Evolutionary conservation across 768 basidiomycete species (phyloP), one percentile per base, ranked within the genome.

Genomic region (Stropharia rugosoannulata): DNA sequence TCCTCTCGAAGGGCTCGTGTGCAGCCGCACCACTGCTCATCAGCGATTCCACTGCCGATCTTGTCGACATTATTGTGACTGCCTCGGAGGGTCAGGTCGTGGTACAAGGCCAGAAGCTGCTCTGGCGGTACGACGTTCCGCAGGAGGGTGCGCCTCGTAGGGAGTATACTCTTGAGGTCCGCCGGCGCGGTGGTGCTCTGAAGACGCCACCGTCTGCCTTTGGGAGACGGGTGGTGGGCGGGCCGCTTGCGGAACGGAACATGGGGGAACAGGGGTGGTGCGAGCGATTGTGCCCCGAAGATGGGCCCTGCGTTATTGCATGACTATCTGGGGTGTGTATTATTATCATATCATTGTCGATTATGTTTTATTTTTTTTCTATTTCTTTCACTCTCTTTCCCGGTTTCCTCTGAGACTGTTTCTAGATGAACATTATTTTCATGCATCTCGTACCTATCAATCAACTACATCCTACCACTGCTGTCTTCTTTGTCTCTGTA

Each of bases 121-220:
- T 72, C 63, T 83, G 82, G 82, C 81, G 79, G 80, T 82, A 83
- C 62, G 75, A 75, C 52, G 75, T 75, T 9, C 79, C 77, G 3
- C 57, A 45, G 41, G 60, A 61, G 44, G 72, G 70, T 9, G 66
- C 70, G 45, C 60, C 37, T 8, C 67, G 63, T 54, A 64, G 61
- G 63, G 72, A 75, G 66, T 73, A 75, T 56, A 69, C 69, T 42
- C 57, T 71, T 32, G 66, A 70, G 61, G 68, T 70, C 45, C 64
- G 54, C 59, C 62, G 73, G 54, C 56, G 61, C 41, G 73, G 67
- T 1, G 71, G 73, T 16, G 60, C 53, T n/a, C 55, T 73, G 49
- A 64, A 63, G 51, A 54, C 60, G 56, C 62, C 53, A 18, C 29
- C 29, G 11, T 27, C 45, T 27, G 10, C n/a, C n/a, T 13, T 27